Evolutionary conservation across 805 yeast genomes (phyloP).

Genomic region (Candida xyloterini): DNA sequence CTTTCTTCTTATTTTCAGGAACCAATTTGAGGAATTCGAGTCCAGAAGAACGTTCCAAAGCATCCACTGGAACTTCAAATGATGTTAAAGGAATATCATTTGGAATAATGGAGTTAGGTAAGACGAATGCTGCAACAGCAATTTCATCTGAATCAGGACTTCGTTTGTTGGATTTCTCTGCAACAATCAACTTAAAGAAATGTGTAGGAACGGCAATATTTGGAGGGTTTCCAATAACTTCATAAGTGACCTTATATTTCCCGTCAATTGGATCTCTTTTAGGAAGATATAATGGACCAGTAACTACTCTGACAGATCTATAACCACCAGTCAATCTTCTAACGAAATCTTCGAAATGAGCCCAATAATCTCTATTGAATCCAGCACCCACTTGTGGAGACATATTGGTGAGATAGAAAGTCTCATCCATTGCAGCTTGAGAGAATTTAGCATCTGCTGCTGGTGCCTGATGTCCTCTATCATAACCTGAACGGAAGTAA

Average conservation of each 20-base stretch:
- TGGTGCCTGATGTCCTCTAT: constrained; percentile 96
- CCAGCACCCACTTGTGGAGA: constrained; percentile 98
- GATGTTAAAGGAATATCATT: constrained; percentile 67
- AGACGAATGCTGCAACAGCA: constrained; percentile 87
- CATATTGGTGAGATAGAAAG: constrained; percentile 85
- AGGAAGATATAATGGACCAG: constrained; percentile 93
- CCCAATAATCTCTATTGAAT: constrained; percentile 97
- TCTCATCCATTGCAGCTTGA: constrained; percentile 92
- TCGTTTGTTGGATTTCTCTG: constrained; percentile 52
- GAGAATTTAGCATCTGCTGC: constrained; percentile 95
- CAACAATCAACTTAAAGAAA: constrained; percentile 86
- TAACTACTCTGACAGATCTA: constrained; percentile 76
- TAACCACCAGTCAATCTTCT: constrained; percentile 73
- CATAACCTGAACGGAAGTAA: constrained; percentile 93
- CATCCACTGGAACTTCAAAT: constrained; percentile 87
- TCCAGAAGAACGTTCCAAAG: constrained; percentile 85
- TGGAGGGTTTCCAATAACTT: constrained; percentile 96
- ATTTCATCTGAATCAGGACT: constrained; percentile 41
- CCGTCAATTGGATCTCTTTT: constrained; percentile 70
- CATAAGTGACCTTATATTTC: constrained; percentile 79
- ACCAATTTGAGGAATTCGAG: constrained; percentile 72
- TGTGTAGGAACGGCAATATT: constrained; percentile 97
- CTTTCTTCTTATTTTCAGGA: constrained; percentile 52
- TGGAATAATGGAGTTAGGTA: constrained; percentile 81
- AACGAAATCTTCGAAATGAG: constrained; percentile 88